These are phyloP conservation scores for Auriscalpium orientale DNA, from an alignment of 768 basidiomycete genomes.

Conservation along the genomic window DNA sequence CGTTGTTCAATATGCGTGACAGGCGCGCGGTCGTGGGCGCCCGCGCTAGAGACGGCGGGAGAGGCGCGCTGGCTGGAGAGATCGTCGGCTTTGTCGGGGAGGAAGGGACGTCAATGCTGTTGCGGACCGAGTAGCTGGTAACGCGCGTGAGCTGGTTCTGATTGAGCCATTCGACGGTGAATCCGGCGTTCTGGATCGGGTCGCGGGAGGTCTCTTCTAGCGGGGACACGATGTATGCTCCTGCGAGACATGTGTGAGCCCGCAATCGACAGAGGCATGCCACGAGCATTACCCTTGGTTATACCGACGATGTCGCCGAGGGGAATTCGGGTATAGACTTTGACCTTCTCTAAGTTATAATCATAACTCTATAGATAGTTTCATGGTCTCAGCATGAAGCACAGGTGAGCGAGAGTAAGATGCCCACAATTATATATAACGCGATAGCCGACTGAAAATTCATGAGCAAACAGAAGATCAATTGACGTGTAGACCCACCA, in stretches of 20 bases:
- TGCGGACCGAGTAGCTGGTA: conserved; percentile 81
- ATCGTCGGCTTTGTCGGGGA: conserved; percentile 1
- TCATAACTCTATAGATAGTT: conserved; percentile 67
- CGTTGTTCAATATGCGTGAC: conserved; percentile 29
- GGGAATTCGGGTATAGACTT: conserved; percentile 83
- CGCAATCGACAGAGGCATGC: background rate
- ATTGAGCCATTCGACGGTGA: conserved; percentile 73
- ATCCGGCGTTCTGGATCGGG: conserved; percentile 81
- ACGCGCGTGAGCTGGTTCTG: conserved; percentile 66
- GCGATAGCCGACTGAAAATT: conserved; percentile 34
- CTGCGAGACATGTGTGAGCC: conserved; percentile 29
- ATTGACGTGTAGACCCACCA: conserved; percentile 44
- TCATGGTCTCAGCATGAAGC: background rate
- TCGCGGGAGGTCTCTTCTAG: conserved; percentile 90
- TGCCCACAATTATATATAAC: conserved; percentile 70
- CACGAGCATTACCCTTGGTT: conserved; percentile 51
- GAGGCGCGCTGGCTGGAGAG: conserved; percentile 3
- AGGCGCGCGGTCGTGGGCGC: conserved; percentile 17
- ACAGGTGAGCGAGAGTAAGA: background rate
- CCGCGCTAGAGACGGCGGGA: conserved; percentile 8
- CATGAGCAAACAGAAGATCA: background rate
- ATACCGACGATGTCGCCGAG: conserved; percentile 72
- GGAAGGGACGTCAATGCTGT: conserved; percentile 37
- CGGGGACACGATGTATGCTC: conserved; percentile 92
- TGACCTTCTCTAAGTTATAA: conserved; percentile 88